A percentile compares a stretch with the other conserved stretches of the same genome.
These are phyloP conservation scores for Backusella psychrophila DNA, from an alignment of 192 early-diverging fungal genomes.

Conservation along the genomic window DNA sequence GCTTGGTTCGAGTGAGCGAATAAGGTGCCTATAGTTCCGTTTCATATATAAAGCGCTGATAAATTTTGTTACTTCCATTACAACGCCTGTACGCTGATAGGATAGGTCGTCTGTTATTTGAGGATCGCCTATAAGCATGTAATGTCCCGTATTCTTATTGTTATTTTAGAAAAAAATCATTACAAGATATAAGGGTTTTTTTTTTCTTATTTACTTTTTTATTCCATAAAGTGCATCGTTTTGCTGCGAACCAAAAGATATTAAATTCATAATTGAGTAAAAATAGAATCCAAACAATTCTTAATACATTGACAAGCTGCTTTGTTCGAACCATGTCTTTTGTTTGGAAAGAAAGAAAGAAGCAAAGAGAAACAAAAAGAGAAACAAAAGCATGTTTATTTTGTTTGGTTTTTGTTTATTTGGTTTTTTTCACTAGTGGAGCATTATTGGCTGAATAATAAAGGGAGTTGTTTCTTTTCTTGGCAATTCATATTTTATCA, in stretches of 20 bases:
- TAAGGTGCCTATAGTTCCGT: constrained; percentile 67
- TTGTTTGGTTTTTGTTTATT: not conserved
- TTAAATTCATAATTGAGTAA: constrained; percentile 14
- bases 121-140: constrained; percentile 86
- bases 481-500: not conserved
- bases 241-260: constrained; percentile 13
- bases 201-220: not conserved
- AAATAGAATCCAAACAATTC: constrained; percentile 13
- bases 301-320: not conserved
- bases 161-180: not conserved
- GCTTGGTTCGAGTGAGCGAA: constrained; percentile 51
- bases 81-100: constrained; percentile 66
- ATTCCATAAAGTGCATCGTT: constrained; percentile 6
- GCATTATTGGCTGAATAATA: not conserved
- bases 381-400: not conserved
- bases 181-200: too few species aligned
- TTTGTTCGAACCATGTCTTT: not conserved
- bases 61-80: constrained; percentile 65
- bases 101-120: constrained; percentile 92
- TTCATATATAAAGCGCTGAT: constrained; percentile 87
- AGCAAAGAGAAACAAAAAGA: not conserved
- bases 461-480: not conserved
- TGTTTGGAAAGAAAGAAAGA: not conserved
- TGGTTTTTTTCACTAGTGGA: not conserved
- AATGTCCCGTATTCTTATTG: constrained; percentile 11